A percentile compares a stretch with the other conserved stretches of the same genome.
These are phyloP conservation scores for Cutaneotrichosporon sp. DNA, from an alignment of 1,284 basidiomycete genomes.

Conservation along the genomic window DNA sequence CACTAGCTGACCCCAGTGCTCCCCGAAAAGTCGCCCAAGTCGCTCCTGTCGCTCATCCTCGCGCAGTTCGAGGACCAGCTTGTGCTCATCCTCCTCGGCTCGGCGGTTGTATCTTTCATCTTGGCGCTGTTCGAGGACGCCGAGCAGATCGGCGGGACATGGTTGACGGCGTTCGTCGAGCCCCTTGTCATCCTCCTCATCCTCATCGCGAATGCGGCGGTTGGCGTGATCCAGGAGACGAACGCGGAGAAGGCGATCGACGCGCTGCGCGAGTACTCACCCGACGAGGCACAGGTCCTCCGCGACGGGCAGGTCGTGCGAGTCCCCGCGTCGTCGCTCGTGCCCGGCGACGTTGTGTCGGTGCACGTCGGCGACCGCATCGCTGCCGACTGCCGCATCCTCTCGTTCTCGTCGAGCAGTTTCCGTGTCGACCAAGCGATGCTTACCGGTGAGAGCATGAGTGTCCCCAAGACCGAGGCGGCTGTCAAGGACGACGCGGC, in stretches of 20 bases:
- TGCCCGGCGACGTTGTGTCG: slow-evolving; percentile 87
- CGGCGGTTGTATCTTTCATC: slow-evolving; percentile 84
- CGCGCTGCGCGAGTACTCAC: slow-evolving; percentile 92
- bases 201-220: slow-evolving; percentile 86
- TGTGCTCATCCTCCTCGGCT: slow-evolving; percentile 87
- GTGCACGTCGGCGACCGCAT: slow-evolving; percentile 91
- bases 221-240: slow-evolving; percentile 91
- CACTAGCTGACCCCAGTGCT: slow-evolving; percentile 57
- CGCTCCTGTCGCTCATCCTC: slow-evolving; percentile 87
- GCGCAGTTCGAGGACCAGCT: slow-evolving; percentile 98
- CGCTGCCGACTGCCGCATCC: slow-evolving; percentile 84
- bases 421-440: slow-evolving; percentile 93
- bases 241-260: slow-evolving; percentile 95
- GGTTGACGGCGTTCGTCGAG: slow-evolving; percentile 78
- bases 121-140: slow-evolving; percentile 81
- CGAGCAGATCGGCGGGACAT: slow-evolving; percentile 60
- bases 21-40: slow-evolving; percentile 84
- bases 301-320: slow-evolving; percentile 69
- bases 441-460: slow-evolving; percentile 85
- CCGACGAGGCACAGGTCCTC: slow-evolving; percentile 87
- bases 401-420: slow-evolving; percentile 78
- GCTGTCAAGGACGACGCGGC: slow-evolving; percentile 68
- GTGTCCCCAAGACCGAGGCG: slow-evolving; percentile 74
- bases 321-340: slow-evolving; percentile 79
- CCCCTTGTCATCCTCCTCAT: slow-evolving; percentile 90